These are phyloP conservation scores for Excoecaria agallocha DNA, from an alignment of 345 rosid species.

Conservation along the genomic window DNA sequence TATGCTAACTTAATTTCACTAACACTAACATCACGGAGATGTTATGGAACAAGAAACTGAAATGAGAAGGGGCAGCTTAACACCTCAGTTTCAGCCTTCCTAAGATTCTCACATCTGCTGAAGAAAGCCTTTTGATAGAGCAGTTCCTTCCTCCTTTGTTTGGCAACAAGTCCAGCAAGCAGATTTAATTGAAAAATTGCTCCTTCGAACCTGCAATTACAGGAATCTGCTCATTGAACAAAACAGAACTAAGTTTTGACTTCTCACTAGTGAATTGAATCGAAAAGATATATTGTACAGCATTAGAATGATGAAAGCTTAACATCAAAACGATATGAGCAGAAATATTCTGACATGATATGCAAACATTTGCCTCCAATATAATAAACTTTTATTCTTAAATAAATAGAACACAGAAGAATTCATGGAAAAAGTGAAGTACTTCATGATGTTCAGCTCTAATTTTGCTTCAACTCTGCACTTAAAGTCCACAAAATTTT, in stretches of 20 bases:
- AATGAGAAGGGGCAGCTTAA: neutral
- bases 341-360: neutral
- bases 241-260: neutral
- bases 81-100: too few relatives aligned
- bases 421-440: neutral
- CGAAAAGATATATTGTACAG: too few relatives aligned
- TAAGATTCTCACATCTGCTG: too few relatives aligned
- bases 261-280: neutral
- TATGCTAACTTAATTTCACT: neutral
- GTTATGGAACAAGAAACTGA: neutral
- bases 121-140: too few relatives aligned
- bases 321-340: neutral
- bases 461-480: conserved; percentile 34
- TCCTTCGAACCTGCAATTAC: conserved; percentile 48
- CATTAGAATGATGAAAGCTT: too few relatives aligned
- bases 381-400: neutral
- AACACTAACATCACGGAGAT: neutral
- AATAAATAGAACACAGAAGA: neutral
- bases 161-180: too few relatives aligned
- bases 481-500: conserved; percentile 35
- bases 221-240: neutral
- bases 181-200: conserved; percentile 21
- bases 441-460: conserved; percentile 39
- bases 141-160: too few relatives aligned
- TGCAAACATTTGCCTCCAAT: neutral